Conservation (phyloP, 306 rosid genomes). For the Rubus parviflorus region DNA sequence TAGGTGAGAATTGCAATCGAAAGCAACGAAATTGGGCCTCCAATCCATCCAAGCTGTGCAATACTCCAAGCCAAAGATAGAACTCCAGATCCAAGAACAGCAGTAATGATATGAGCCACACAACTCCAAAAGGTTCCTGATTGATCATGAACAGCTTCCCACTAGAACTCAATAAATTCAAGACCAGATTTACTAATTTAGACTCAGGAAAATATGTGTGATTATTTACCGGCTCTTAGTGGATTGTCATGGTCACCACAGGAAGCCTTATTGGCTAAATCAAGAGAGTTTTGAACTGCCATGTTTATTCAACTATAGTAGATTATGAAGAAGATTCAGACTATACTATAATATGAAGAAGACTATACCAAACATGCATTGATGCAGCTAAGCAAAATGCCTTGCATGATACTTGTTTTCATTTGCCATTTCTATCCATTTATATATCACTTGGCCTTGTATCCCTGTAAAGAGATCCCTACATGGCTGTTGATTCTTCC, state of each 20-base stretch:
- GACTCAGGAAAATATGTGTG: slow-evolving; percentile 12
- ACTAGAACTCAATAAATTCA: slow-evolving; percentile 16
- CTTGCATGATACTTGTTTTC: not conserved
- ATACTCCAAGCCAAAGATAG: slow-evolving; percentile 77
- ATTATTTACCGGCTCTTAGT: slow-evolving; percentile 55
- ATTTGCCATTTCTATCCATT: not conserved
- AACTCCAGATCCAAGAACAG: slow-evolving; percentile 74
- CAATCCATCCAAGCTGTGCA: slow-evolving; percentile 69
- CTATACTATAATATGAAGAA: not conserved
- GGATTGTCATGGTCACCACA: slow-evolving; percentile 64
- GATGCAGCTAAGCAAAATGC: not conserved
- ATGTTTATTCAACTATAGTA: slow-evolving; percentile 36
- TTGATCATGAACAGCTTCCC: not conserved
- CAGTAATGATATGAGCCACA: slow-evolving; percentile 73
- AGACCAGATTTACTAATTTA: slow-evolving; percentile 11
- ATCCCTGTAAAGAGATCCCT: not conserved
- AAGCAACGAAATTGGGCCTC: slow-evolving; percentile 52
- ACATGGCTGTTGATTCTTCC: not conserved
- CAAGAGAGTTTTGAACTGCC: slow-evolving; percentile 51
- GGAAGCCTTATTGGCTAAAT: slow-evolving; percentile 33
- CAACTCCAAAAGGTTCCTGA: slow-evolving; percentile 53
- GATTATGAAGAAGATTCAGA: slow-evolving; percentile 16
- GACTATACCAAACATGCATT: not conserved
- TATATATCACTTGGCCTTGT: not conserved
- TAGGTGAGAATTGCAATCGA: slow-evolving; percentile 51